Evolutionary conservation across 2,329 filamentous ascomycete genomes (phyloP).

Genomic region (Nothophaeocryptopus gaeumannii): DNA sequence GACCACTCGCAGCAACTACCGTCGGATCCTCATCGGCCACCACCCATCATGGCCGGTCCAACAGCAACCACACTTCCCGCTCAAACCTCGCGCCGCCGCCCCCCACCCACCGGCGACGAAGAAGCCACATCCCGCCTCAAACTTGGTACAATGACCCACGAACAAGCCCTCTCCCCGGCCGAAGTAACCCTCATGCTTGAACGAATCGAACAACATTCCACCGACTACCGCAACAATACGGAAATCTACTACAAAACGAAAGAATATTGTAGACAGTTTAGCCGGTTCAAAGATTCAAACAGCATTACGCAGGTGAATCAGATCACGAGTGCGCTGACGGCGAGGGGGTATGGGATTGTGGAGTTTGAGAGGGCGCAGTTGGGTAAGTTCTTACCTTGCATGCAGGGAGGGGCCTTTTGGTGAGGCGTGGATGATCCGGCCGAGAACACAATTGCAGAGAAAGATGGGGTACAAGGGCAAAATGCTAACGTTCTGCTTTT

Average conservation of each 20-base stretch:
- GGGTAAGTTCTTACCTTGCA: slow-evolving; percentile 61
- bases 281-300: slow-evolving; percentile 92
- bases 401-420: no score
- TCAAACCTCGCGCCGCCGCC: slow-evolving; percentile 58
- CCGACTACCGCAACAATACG: slow-evolving; percentile 54
- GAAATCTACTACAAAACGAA: slow-evolving; percentile 45
- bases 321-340: slow-evolving; percentile 56
- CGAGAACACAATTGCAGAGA: no score
- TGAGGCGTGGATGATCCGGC: no score
- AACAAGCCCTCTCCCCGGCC: slow-evolving; percentile 86
- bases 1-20: neutral
- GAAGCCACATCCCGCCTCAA: slow-evolving; percentile 78
- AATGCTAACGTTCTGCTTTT: slow-evolving; percentile 1
- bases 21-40: neutral
- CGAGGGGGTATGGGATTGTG: slow-evolving; percentile 37
- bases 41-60: slow-evolving; percentile 30
- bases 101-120: slow-evolving; percentile 72
- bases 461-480: neutral
- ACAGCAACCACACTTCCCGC: slow-evolving; percentile 18
- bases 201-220: slow-evolving; percentile 56
- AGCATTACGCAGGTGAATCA: slow-evolving; percentile 75
- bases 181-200: slow-evolving; percentile 91
- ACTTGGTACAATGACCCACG: slow-evolving; percentile 89
- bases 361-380: slow-evolving; percentile 93
- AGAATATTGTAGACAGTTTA: slow-evolving; percentile 76